phyloP scores from a whole-genome alignment of 2,329 filamentous ascomycete genomes.

The Zymoseptoria crescenta region DNA sequence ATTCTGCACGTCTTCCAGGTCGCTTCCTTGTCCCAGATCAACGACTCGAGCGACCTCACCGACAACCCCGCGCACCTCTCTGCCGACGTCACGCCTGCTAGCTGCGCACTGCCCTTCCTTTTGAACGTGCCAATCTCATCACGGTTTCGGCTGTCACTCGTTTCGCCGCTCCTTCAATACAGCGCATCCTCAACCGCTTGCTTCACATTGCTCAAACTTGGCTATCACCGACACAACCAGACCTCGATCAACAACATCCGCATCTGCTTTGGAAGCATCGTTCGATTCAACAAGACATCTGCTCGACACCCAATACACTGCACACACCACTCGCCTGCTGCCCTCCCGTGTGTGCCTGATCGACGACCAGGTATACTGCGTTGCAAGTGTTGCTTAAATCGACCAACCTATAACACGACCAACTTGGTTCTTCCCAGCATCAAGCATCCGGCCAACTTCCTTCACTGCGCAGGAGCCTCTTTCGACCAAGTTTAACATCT shows the following conservation, averaged over 20 bases:
- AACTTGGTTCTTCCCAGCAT: conserved; percentile 18
- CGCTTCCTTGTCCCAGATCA: conserved; percentile 16
- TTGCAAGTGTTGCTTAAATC: not conserved
- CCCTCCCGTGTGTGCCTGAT: conserved; percentile 2
- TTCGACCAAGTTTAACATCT: not conserved
- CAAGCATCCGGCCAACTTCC: conserved; percentile 15
- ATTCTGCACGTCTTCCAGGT: conserved; percentile 13
- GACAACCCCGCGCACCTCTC: conserved; percentile 13
- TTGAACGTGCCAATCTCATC: conserved; percentile 1
- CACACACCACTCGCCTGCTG: not conserved
- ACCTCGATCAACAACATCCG: not conserved
- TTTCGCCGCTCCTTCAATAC: not conserved
- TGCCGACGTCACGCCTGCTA: not conserved
- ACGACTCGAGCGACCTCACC: conserved; percentile 9
- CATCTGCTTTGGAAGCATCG: not conserved
- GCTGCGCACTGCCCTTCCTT: not conserved
- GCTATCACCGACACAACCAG: not conserved
- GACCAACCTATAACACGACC: conserved; percentile 2
- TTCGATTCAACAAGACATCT: not conserved
- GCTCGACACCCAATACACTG: not conserved
- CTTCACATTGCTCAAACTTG: not conserved
- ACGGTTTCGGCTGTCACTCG: not conserved
- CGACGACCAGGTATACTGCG: not conserved
- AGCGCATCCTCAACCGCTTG: not conserved
- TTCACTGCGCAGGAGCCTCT: not conserved